Conservation (phyloP, 2,329 filamentous ascomycete species). For the Talaromyces sp. region DNA sequence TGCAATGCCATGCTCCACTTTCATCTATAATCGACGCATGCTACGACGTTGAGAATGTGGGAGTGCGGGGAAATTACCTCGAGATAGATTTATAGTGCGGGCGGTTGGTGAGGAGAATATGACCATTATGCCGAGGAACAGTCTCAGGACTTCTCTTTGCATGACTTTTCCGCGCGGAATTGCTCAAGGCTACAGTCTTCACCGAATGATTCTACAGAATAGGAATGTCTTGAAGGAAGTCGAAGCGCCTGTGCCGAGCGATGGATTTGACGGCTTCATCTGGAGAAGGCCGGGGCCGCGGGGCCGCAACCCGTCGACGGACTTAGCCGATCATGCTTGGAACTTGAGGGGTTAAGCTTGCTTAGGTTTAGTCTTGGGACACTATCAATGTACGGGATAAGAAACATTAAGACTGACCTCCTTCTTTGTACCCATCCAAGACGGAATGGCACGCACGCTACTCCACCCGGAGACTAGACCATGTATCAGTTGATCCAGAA, state of each 20-base stretch:
- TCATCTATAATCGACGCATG: not conserved
- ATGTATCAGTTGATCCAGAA: constrained; percentile 2
- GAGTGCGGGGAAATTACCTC: not conserved
- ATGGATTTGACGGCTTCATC: not conserved
- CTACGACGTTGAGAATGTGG: not conserved
- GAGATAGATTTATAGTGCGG: not conserved
- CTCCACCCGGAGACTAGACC: not conserved
- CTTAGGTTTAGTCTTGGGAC: not conserved
- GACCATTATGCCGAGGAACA: not conserved
- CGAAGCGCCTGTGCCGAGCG: not conserved
- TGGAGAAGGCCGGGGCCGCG: not conserved
- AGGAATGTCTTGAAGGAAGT: not conserved
- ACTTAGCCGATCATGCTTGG: not conserved
- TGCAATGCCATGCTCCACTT: not conserved
- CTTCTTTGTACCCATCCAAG: not conserved
- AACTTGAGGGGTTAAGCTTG: not conserved
- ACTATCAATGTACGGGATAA: not conserved
- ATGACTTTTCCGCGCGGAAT: not conserved
- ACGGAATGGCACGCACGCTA: not conserved
- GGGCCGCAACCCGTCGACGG: not conserved
- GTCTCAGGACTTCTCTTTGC: not conserved
- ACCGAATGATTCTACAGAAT: no score
- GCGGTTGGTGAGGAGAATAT: not conserved
- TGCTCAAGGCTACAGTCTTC: not conserved
- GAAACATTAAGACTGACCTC: not conserved